phyloP scores from a whole-genome alignment of 306 rosid genomes.

The Inga leiocalycina region DNA sequence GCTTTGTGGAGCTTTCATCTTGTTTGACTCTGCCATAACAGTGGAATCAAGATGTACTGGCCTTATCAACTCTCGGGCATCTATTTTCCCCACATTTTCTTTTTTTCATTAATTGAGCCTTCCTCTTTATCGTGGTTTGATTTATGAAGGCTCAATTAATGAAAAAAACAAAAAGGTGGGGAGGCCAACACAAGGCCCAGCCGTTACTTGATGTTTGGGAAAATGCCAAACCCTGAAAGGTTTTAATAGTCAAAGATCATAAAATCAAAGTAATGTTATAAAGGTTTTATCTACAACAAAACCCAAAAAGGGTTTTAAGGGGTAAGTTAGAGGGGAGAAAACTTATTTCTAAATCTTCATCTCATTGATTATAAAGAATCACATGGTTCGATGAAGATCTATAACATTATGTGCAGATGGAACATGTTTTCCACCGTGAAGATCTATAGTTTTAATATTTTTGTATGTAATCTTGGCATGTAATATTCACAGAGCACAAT shows the following conservation, averaged over 20 bases:
- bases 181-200: too few species aligned
- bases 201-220: too few species aligned
- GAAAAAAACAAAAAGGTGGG: too few species aligned
- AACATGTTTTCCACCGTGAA: not conserved
- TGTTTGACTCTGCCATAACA: too few species aligned
- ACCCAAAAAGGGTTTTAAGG: not conserved
- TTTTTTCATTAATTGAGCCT: too few species aligned
- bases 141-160: too few species aligned
- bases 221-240: too few species aligned
- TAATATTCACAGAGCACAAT: not conserved
- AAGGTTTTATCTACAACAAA: slow-evolving; percentile 3
- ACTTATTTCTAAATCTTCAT: not conserved
- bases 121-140: too few species aligned
- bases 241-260: not conserved
- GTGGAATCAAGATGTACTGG: too few species aligned
- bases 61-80: too few species aligned
- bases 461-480: not conserved
- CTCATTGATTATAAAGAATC: not conserved
- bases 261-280: not conserved
- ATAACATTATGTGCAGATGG: not conserved
- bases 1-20: too few species aligned
- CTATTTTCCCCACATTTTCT: too few species aligned
- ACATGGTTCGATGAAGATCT: not conserved
- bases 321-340: not conserved
- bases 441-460: not conserved